These are phyloP conservation scores for Hericium erinaceus DNA, from an alignment of 768 basidiomycete genomes.

Conservation along the genomic window DNA sequence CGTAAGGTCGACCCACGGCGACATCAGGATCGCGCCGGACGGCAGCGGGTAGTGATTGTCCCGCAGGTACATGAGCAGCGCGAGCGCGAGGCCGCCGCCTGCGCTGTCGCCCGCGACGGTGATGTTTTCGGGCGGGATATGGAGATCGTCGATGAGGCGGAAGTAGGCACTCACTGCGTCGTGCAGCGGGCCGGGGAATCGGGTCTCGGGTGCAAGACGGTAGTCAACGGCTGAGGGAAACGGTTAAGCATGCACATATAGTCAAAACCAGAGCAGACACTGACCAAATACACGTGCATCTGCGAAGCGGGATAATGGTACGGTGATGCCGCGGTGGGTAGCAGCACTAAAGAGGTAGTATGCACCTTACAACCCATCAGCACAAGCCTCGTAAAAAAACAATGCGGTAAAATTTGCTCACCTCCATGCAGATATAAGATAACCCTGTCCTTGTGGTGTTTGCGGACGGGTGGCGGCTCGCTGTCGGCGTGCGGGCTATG, in stretches of 20 bases:
- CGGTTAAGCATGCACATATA: not conserved
- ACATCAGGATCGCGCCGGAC: conserved; percentile 80
- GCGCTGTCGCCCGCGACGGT: conserved; percentile 88
- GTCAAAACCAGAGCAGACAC: conserved; percentile 15
- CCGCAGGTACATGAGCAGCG: conserved; percentile 87
- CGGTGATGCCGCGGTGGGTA: conserved; percentile 82
- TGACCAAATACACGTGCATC: conserved; percentile 82
- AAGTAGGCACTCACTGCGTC: conserved; percentile 86
- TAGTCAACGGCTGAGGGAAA: conserved; percentile 71
- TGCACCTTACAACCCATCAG: conserved; percentile 45
- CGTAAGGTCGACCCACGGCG: conserved; percentile 94
- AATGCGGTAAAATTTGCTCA: conserved; percentile 23
- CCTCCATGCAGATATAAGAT: conserved; percentile 94
- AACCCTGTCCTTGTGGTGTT: conserved; percentile 60
- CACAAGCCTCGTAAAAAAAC: conserved; percentile 3
- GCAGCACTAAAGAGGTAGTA: conserved; percentile 91
- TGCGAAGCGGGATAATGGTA: conserved; percentile 81
- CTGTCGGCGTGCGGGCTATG: conserved; percentile 7
- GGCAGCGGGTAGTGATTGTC: conserved; percentile 84
- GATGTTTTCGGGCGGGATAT: conserved; percentile 87
- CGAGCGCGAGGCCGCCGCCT: conserved; percentile 81
- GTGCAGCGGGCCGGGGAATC: conserved; percentile 82
- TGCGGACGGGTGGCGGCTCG: conserved; percentile 12
- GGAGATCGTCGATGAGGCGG: conserved; percentile 77
- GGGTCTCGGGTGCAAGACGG: conserved; percentile 90